These are phyloP conservation scores for Solanum bukasovii DNA, from an alignment of 257 asterid genomes.

Conservation along the genomic window DNA sequence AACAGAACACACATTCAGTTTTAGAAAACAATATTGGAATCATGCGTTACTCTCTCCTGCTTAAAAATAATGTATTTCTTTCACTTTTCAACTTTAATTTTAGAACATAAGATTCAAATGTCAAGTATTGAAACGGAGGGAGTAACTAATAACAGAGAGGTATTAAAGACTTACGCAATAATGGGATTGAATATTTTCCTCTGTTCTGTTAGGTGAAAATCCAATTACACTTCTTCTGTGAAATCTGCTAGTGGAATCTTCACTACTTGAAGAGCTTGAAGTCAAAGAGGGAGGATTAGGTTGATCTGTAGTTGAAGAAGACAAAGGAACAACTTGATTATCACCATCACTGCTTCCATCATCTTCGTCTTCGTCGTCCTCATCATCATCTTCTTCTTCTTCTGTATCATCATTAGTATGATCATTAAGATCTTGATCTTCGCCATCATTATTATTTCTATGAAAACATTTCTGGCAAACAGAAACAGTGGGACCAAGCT, in stretches of 20 bases:
- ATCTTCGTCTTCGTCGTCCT: neutral
- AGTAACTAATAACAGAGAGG: neutral
- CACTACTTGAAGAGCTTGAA: conserved; percentile 32
- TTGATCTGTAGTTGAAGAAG: conserved; percentile 7
- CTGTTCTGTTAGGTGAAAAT: neutral
- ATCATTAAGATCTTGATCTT: neutral
- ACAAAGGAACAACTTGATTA: conserved; percentile 68
- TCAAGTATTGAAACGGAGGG: neutral
- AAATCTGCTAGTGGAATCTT: conserved; percentile 18
- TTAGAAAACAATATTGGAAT: neutral
- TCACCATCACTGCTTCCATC: conserved; percentile 25
- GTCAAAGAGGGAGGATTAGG: conserved; percentile 17
- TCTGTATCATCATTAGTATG: neutral
- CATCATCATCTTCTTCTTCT: neutral
- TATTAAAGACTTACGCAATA: conserved; percentile 7
- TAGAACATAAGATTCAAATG: neutral
- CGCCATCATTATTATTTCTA: neutral
- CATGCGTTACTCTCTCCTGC: neutral
- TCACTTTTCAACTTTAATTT: too few relatives aligned
- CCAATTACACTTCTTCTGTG: conserved; percentile 11
- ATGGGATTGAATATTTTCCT: conserved; percentile 7
- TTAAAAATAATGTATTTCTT: too few relatives aligned
- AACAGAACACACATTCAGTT: neutral
- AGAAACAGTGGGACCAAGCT: conserved; percentile 42
- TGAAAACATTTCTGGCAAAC: conserved; percentile 36